Evolutionary conservation across 345 rosid species (phyloP), one percentile per base, ranked within the genome.

Genomic region (Brassica rapa): DNA sequence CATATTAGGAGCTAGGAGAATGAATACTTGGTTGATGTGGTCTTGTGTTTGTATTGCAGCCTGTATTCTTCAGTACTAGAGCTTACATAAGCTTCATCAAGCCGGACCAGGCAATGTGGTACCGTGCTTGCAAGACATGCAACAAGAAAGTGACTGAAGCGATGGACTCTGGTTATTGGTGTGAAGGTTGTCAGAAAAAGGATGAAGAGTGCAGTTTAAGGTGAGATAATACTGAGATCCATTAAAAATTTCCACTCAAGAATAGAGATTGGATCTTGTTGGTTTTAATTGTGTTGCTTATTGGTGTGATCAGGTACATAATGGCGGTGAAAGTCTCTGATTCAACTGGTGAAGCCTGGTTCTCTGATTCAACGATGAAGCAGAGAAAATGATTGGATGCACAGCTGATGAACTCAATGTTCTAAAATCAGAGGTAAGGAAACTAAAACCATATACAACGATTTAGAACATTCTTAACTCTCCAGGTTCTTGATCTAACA

Each of bases 51-150:
- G 6, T 82, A 7, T 73, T 81, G 84, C 90, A 95, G 98, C 99
- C 99, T 69, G 87, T 83, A 62, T 93, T 77, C 66, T 88, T 89
- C 86, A 92, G 86, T 72, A 74, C 86, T 16, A 88, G 89, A 77
- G 94, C 88, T 60, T 92, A 70, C 74, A 76, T 89, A 75, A 89
- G 93, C 84, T 88, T 87, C 74, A 89, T 92, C 83, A 92, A 76
- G 89, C 86, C 94, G 66, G 98, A 92, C 39, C 98, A 92, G 78
- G 83, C 91, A 35, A 94, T 94, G 98, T 94, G 98, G 98, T 94
- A 92, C 79, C 89, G 91, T 10, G 98, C 95, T 74, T 94, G 98
- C 86, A 94, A 94, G 83, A 87, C 90, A 23, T 94, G 98, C 85
- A 91, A 92, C 84, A 94, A 89, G 86, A 94, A 94, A 74, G 97